Evolutionary conservation across 1,139 yeast species (phyloP), one percentile per base, ranked within the genome.

Genomic region (Suhomyces taliae): DNA sequence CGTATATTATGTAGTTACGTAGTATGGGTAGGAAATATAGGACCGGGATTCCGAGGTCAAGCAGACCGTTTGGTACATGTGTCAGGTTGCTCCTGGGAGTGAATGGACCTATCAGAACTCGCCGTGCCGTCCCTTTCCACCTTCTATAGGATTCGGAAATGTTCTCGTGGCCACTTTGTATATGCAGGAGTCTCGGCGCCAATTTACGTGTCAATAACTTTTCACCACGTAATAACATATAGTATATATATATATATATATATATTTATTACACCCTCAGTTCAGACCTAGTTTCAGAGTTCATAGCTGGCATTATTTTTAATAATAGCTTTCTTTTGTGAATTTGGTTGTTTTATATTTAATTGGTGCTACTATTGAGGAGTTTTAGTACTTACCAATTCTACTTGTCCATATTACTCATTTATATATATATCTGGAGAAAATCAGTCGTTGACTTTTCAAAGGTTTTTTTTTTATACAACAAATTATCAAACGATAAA

Each of bases 171-270:
- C 49, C 46, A 41, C 43, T 34, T 19, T 19, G 27, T 12, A 15
- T 10, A 29, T 46, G 49, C 49, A 46, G 49, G 49, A 37, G 35
- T 12, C 8, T 31, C 35, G 39, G 37, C 34, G 34, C 35, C 39
- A 40, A 40, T 46, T 43, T 43, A 46, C 49, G 49, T 46, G 49
- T 46, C 49, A 46, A 43, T 46, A 46, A 46, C 49, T 46, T 46
- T 46, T 43, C 46, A 46, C 29, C 36, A 19, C 24, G 24, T 19
- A 19, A 19, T 19, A 4, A 19, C 24, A 6, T 19, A 19, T 14
- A 2, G 24, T 19, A 19, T 19, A 19, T 19, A 19, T 19, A 19
- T 19, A 19, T 19, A 19, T 19, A 4, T 19, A 7, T 8, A 14
- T 35, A 40, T 46, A 39, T 46, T 14, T 14, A 14, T 41, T 41